phyloP scores from a whole-genome alignment of 2,329 filamentous ascomycete species.

The Beauveria australis region DNA sequence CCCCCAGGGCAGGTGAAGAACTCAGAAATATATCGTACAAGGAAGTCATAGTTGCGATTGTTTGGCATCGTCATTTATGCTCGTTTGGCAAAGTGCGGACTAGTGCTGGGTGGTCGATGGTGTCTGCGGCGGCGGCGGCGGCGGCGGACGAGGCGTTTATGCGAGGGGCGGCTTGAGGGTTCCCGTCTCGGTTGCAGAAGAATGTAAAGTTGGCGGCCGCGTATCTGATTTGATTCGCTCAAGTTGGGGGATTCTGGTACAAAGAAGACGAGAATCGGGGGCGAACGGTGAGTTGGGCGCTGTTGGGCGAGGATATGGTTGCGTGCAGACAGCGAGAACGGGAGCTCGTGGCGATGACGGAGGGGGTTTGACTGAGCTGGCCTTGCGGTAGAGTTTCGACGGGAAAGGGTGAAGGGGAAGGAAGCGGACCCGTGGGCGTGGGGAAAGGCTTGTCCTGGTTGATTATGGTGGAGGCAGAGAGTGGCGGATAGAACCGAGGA shows the following conservation, averaged over 20 bases:
- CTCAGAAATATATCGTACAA: constrained; percentile 51
- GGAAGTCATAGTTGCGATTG: constrained; percentile 98
- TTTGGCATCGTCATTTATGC: constrained; percentile 66
- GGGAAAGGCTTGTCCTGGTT: constrained; percentile 4
- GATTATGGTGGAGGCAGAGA: neutral
- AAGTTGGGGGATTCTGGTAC: neutral
- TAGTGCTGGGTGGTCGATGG: neutral
- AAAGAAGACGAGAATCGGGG: neutral
- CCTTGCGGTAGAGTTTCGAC: neutral
- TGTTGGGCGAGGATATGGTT: neutral
- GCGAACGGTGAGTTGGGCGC: neutral
- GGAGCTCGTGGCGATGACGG: constrained; percentile 3
- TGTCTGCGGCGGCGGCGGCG: neutral
- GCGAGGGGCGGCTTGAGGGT: neutral
- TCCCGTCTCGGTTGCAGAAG: neutral
- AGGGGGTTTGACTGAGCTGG: constrained; percentile 5
- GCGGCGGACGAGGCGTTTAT: constrained; percentile 3
- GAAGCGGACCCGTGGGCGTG: constrained; percentile 8
- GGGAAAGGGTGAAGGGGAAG: constrained; percentile 7
- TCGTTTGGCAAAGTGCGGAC: neutral
- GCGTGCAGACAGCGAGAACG: neutral
- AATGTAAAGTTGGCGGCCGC: neutral
- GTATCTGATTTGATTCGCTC: neutral
- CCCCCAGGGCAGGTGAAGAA: constrained; percentile 14
- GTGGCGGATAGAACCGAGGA: neutral